Base-by-base conservation (phyloP, 1,284 basidiomycete species). In the Paramarasmius palmivorus region DNA sequence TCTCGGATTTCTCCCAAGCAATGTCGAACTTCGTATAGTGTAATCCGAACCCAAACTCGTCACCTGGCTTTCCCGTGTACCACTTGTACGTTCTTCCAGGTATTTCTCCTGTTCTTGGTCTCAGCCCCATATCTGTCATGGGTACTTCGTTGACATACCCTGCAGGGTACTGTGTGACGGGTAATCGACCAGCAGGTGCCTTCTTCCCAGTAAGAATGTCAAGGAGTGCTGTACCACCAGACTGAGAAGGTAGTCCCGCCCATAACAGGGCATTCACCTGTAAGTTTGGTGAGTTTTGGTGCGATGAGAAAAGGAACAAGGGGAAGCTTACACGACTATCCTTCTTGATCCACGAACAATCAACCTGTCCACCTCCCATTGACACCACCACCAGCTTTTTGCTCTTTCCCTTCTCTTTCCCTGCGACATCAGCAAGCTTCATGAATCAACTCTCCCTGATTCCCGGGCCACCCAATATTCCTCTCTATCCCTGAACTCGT, bases 71-170 rank as follows among this genome's bases (percentile, higher is more conserved):
- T 20, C 73, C 77, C n/a, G 69, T 72, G 68, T 76, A 83, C 81
- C 80, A 82, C 57, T 76, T 79, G 67, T 83, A 83, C 12, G 81
- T 83, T 37, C 81, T 73, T 8, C 82, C 81, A 0, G 81, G 80
- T 32, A 12, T 6, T 56, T 73, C 77, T 41, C 69, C 71, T 38
- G 65, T 59, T 57, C 69, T 75, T 9, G 81, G 77, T 29, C 78
- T 79, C 32, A 83, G 67, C 8, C 64, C 68, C 81, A 83, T 83
- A 67, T 83, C 76, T 3, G 81, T 82, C 79, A 83, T 81, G 1
- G 72, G 69, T 20, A 83, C 70, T 59, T 77, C 68, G 53, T 73
- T 65, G 15, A 75, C 70, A 62, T 78, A 83, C 56, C 61, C 66
- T 17, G 74, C 73, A 9, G 79, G 77, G 61, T 82, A 83, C 57